phyloP scores from a whole-genome alignment of 495 filamentous ascomycete genomes.

The Hypoxylon lienhwacheense region DNA sequence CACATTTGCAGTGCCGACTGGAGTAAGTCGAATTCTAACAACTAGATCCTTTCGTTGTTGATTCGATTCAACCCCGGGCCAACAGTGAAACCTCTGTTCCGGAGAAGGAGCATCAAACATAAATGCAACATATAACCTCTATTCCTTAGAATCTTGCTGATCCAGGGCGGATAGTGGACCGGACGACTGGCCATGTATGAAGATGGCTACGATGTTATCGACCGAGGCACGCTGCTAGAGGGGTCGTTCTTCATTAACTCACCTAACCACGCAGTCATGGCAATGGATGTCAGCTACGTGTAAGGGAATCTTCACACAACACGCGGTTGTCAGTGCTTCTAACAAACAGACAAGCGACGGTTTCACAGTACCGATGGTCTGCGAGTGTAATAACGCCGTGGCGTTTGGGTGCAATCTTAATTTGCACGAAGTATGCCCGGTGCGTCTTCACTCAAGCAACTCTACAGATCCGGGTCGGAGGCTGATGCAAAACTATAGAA shows the following conservation, averaged over 20 bases:
- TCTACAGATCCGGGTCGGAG: neutral
- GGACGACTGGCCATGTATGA: constrained; percentile 33
- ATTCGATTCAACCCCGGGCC: too few species aligned
- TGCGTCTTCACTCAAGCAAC: constrained; percentile 2
- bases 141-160: constrained; percentile 2
- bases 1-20: constrained; percentile 22
- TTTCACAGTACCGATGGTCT: constrained; percentile 37
- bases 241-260: constrained; percentile 23
- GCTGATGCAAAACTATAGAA: constrained; percentile 17
- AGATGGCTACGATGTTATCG: constrained; percentile 8
- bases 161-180: constrained; percentile 14
- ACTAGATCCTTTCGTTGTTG: neutral
- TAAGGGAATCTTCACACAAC: constrained; percentile 7
- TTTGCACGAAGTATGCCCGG: constrained; percentile 29
- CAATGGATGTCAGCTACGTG: constrained; percentile 38
- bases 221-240: constrained; percentile 28
- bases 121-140: neutral
- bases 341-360: constrained; percentile 17
- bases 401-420: constrained; percentile 34
- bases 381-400: constrained; percentile 18
- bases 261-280: constrained; percentile 5
- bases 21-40: constrained; percentile 18
- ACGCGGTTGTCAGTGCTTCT: neutral
- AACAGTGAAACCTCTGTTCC: neutral
- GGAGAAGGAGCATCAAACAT: neutral